Conservation (phyloP, 2,329 filamentous ascomycete genomes). For the Cadophora luteo-olivacea region DNA sequence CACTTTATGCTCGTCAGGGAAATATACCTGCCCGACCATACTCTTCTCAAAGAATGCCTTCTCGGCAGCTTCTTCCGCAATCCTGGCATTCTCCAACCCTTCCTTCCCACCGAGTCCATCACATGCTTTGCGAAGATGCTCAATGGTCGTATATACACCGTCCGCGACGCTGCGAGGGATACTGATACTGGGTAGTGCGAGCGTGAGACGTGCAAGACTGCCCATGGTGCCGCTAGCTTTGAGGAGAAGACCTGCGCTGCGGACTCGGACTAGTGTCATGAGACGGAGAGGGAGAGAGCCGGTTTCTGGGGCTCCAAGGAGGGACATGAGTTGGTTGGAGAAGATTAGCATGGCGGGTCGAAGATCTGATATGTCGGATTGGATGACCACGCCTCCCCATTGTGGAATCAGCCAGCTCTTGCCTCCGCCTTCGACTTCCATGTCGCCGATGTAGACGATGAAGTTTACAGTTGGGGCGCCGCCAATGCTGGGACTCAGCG, state of each 20-base stretch:
- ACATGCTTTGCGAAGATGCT: conserved; percentile 79
- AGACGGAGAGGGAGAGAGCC: conserved; percentile 87
- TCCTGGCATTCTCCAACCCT: conserved; percentile 80
- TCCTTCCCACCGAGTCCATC: conserved; percentile 68
- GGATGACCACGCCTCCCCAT: conserved; percentile 81
- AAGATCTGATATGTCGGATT: conserved; percentile 65
- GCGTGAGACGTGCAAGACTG: conserved; percentile 85
- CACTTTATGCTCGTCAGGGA: conserved; percentile 97
- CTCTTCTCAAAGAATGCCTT: conserved; percentile 97
- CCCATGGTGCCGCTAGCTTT: conserved; percentile 93
- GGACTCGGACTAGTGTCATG: conserved; percentile 83
- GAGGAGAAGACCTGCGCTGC: conserved; percentile 82
- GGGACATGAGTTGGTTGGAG: conserved; percentile 84
- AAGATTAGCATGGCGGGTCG: conserved; percentile 87
- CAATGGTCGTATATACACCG: conserved; percentile 80
- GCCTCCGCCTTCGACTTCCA: conserved; percentile 53
- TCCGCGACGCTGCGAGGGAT: conserved; percentile 88
- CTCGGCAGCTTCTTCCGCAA: conserved; percentile 89
- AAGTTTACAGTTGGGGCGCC: conserved; percentile 95
- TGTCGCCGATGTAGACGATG: conserved; percentile 82
- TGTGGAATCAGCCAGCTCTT: conserved; percentile 91
- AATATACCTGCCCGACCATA: conserved; percentile 98
- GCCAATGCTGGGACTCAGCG: conserved; percentile 91
- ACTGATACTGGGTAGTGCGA: conserved; percentile 85
- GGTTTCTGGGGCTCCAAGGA: conserved; percentile 83